Evolutionary conservation across 306 rosid species (phyloP), one percentile per base, ranked within the genome.

Genomic region (Luffa acutangula): DNA sequence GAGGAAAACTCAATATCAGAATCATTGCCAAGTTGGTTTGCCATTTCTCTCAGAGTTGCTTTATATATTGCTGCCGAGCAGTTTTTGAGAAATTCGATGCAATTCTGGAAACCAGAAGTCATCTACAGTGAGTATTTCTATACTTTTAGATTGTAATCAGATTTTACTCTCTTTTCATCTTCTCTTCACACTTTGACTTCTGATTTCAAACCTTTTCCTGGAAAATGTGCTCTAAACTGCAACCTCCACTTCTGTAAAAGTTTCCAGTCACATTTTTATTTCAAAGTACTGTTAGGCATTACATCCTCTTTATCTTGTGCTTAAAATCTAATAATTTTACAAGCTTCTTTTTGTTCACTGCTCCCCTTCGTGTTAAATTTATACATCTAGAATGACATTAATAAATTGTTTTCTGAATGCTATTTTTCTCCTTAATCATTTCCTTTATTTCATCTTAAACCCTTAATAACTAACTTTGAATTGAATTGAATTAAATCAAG

Each of bases 81-180:
- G 3, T 67, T 67, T 67, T 42, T 67, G 52, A n/a, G 75, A 67
- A 18, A 7, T 31, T 20, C 34, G 33, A 67, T 67, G 11, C 74
- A 67, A 41, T 67, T 37, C 18, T 67, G 74, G 74, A 39, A 52
- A 67, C 75, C 52, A 8, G 75, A 67, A 67, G 75, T 67, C 33
- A 67, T 67, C 9, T 67, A 20, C 75, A n/a, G 48, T 42, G 75
- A 67, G 75, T 67, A 67, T 41, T 41, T 67, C 34, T 67, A 41
- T 18, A 39, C 51, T 67, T 41, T 31, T 67, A 42, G 8, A 39
- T 67, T 67, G 20, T 34, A 12, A 14, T 63, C 9, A 63, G 43
- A 34, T 63, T 63, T 63, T 62, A 33, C 42, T 62, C 42, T 62
- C 9, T 33, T 62, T 62, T 9, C 9, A 62, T 62, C 43, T 62